phyloP scores from a whole-genome alignment of 2,329 filamentous ascomycete species.

The Tolypocladium tundrense region DNA sequence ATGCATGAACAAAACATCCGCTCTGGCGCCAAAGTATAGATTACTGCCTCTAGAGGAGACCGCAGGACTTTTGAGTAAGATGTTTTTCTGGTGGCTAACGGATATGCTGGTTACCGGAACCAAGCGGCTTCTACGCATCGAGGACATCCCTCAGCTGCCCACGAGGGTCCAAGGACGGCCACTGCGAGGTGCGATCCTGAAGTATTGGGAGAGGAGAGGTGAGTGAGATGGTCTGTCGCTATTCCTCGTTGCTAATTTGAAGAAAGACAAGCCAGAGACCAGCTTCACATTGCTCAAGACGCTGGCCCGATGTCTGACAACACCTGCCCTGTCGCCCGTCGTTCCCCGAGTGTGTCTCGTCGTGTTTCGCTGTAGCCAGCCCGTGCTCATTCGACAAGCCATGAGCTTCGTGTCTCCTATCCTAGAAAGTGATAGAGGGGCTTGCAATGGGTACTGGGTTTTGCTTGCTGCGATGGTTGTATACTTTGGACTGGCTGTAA shows the following conservation, averaged over 20 bases:
- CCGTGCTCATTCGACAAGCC: background rate
- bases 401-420: background rate
- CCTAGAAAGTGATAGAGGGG: background rate
- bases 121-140: background rate
- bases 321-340: background rate
- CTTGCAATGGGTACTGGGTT: background rate
- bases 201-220: background rate
- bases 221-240: background rate
- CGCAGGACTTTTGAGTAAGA: background rate
- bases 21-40: background rate
- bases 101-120: background rate
- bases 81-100: background rate
- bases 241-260: background rate
- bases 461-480: background rate
- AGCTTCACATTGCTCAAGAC: background rate
- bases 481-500: background rate
- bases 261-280: background rate
- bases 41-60: background rate
- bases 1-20: background rate
- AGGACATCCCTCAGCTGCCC: background rate
- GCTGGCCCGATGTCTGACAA: background rate
- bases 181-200: background rate
- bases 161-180: background rate
- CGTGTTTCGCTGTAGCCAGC: background rate
- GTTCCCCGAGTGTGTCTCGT: background rate